Evolutionary conservation across 805 yeast genomes (phyloP), one percentile per base, ranked within the genome.

Genomic region (Blastobotrys muscicola): DNA sequence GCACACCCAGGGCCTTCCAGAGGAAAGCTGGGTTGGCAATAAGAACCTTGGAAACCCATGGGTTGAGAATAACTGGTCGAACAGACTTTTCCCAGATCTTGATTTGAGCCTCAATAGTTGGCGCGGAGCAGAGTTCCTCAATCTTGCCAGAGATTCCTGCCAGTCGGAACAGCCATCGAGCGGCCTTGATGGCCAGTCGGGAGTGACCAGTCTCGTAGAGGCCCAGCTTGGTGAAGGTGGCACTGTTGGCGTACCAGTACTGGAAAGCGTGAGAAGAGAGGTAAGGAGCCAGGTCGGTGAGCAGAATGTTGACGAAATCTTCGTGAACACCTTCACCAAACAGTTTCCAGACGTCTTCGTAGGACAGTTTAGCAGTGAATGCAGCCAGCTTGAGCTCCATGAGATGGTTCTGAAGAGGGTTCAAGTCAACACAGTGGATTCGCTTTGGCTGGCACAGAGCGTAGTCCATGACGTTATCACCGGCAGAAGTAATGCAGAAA

Each of bases 1-100:
- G 94, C 38, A 84, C 94, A n/a, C 94, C 94, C 16, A 85, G 69
- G 0, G 94, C 94, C 59, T 82, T 83, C 94, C 94, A 84, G 45
- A 85, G 68, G 59, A 84, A 84, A n/a, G 83, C 60, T 14, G 90
- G 89, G 60, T 84, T 85, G n/a, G 87, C 87, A 35, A 85, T 73
- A 41, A 85, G 65, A 26, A 82, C 55, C 41, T 75, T 75, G 12
- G 83, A 78, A 43, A 83, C 80, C 41, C 81, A 52, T 14, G 85
- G 83, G 55, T 80, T 81, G 64, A 82, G 75, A 39, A 85, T 67
- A 3, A 82, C 75, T 3, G 92, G 92, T 49, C 78, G 75, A 43
- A 84, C 71, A 38, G 69, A 68, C 1, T 62, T 58, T 42, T 75
- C 65, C 90, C 92, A 85, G 45, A 85, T 71, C 44, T 63, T 60